These are phyloP conservation scores for Ogataea degrootiae DNA, from an alignment of 805 yeast genomes.

Conservation along the genomic window DNA sequence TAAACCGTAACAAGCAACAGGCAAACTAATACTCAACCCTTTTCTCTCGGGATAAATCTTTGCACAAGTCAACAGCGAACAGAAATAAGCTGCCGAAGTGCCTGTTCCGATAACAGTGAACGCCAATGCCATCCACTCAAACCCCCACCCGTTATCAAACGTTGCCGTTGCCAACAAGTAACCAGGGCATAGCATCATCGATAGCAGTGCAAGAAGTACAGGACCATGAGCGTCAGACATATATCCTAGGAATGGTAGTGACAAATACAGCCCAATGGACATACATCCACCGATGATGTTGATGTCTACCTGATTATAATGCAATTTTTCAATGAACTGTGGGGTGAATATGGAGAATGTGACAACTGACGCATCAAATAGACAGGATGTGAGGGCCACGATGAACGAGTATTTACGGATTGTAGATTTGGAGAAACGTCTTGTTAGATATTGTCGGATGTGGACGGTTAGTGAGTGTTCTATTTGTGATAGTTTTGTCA, in stretches of 20 bases:
- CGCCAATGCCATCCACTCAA: conserved; percentile 38
- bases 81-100: conserved; percentile 67
- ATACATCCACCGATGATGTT: conserved; percentile 73
- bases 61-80: conserved; percentile 75
- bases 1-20: conserved; percentile 83
- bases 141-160: conserved; percentile 26
- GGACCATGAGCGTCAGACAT: conserved; percentile 86
- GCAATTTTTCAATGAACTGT: conserved; percentile 53
- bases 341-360: conserved; percentile 78
- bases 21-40: conserved; percentile 79
- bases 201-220: conserved; percentile 57
- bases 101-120: conserved; percentile 65
- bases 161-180: conserved; percentile 48
- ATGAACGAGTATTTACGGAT: conserved; percentile 49
- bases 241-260: conserved; percentile 78
- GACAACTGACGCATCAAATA: conserved; percentile 77
- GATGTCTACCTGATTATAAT: conserved; percentile 56
- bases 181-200: conserved; percentile 63
- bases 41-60: conserved; percentile 73
- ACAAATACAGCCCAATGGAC: conserved; percentile 77
- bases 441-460: conserved; percentile 39
- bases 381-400: conserved; percentile 57
- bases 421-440: conserved; percentile 35
- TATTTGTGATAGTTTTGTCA: conserved; percentile 24
- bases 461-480: conserved; percentile 40